Percentiles rank a stretch among this genome's conserved stretches.
Evolutionary conservation across 768 basidiomycete genomes (phyloP).

Genomic region (Tylopilus rubrobrunneus): DNA sequence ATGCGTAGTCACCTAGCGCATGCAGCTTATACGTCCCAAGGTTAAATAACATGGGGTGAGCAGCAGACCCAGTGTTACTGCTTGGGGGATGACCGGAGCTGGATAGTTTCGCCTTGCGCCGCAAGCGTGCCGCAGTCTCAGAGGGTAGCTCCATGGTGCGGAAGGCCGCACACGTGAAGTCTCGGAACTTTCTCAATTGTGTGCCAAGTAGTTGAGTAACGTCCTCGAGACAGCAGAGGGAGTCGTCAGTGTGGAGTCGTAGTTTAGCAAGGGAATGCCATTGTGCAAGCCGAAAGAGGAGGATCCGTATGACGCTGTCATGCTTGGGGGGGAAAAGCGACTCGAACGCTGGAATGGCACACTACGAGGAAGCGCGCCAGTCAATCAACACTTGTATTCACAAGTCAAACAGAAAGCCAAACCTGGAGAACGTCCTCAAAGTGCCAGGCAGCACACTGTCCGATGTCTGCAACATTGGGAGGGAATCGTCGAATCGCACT

Average conservation of each 20-base stretch:
- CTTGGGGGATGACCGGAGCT: too few species aligned
- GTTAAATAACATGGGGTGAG: too few species aligned
- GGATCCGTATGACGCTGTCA: conserved; percentile 14
- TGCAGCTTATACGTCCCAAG: too few species aligned
- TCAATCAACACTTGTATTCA: too few species aligned
- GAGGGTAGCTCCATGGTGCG: conserved; percentile 23
- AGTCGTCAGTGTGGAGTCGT: too few species aligned
- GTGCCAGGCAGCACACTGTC: conserved; percentile 35
- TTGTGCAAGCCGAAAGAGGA: conserved; percentile 22
- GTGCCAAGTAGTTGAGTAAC: neutral
- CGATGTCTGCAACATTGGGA: conserved; percentile 33
- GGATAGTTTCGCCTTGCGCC: too few species aligned
- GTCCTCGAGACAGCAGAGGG: neutral
- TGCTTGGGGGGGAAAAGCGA: conserved; percentile 27
- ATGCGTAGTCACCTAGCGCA: too few species aligned
- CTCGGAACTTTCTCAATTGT: neutral
- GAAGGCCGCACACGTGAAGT: conserved; percentile 23
- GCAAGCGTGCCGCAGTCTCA: too few species aligned
- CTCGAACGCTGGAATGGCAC: conserved; percentile 31
- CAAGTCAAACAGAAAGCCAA: too few species aligned
- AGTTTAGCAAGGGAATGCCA: conserved; percentile 3
- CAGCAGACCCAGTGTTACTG: too few species aligned
- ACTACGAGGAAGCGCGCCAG: conserved; percentile 10
- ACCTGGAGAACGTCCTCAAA: conserved; percentile 44
- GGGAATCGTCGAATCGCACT: conserved; percentile 33